Conservation (phyloP, 345 rosid species). For the Moricandia arvensis region DNA sequence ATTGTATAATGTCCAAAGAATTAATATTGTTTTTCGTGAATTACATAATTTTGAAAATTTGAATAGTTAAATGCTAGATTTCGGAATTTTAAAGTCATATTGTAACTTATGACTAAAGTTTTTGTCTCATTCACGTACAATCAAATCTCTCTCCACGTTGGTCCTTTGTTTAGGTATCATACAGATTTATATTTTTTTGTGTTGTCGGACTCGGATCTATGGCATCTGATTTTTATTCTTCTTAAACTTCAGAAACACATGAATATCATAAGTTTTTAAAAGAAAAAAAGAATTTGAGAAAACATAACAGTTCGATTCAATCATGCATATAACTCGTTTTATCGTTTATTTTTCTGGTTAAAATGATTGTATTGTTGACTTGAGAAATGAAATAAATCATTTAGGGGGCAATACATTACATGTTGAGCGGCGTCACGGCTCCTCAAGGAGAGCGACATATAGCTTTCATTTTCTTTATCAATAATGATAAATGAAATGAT, state of each 20-base stretch:
- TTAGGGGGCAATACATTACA: background rate
- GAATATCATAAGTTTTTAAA: background rate
- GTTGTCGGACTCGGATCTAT: slow-evolving; percentile 28
- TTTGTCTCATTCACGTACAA: slow-evolving; percentile 31
- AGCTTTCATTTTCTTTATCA: background rate
- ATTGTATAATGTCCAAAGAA: slow-evolving; percentile 14
- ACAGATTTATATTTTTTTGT: background rate
- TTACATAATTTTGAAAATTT: background rate
- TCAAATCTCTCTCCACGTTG: slow-evolving; percentile 27
- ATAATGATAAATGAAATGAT: background rate
- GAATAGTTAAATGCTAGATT: slow-evolving; percentile 12
- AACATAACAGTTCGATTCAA: background rate
- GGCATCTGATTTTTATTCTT: background rate
- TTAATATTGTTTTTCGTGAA: background rate
- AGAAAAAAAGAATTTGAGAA: background rate
- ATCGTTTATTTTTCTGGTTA: background rate
- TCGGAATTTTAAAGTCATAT: background rate
- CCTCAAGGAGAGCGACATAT: slow-evolving; percentile 13
- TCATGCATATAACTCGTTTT: background rate
- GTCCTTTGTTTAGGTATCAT: slow-evolving; percentile 25
- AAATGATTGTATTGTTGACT: background rate
- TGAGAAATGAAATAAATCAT: background rate
- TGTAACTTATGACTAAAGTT: slow-evolving; percentile 9
- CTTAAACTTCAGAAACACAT: background rate
- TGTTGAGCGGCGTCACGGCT: slow-evolving; percentile 16